Conservation (phyloP, 345 rosid genomes). For the Melaleuca quinquenervia region DNA sequence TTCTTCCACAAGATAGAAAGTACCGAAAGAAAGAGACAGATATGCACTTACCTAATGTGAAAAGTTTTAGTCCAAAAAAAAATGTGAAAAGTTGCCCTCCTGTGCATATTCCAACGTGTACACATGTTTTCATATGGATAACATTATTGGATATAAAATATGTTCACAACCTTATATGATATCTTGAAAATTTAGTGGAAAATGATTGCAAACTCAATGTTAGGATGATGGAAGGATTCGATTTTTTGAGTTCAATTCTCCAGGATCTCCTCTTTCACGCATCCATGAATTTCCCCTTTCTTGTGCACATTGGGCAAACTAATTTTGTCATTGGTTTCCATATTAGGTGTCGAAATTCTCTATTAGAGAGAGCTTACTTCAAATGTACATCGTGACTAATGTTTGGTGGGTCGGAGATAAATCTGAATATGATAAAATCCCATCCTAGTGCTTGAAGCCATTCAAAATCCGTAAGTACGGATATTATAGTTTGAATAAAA, state of each 20-base stretch:
- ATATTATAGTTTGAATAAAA: too few relatives aligned
- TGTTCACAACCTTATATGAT: rapidly evolving
- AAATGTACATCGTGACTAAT: too few relatives aligned
- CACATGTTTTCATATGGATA: too few relatives aligned
- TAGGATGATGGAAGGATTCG: neutral
- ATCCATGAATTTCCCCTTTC: neutral
- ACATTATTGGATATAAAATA: neutral
- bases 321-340: neutral
- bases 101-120: too few relatives aligned
- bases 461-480: too few relatives aligned
- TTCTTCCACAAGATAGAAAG: neutral
- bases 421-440: too few relatives aligned
- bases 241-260: neutral
- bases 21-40: neutral
- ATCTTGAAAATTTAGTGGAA: neutral
- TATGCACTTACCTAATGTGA: neutral
- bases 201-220: neutral
- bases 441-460: too few relatives aligned
- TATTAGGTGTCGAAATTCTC: neutral
- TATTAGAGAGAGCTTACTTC: neutral
- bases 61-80: too few relatives aligned
- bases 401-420: too few relatives aligned
- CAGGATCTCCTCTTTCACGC: too few relatives aligned
- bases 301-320: neutral
- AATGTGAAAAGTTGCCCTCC: neutral